Percentiles rank a stretch among this genome's conserved stretches.
phyloP scores from a whole-genome alignment of 177 flowering plant species.

The Tripterygium wilfordii region DNA sequence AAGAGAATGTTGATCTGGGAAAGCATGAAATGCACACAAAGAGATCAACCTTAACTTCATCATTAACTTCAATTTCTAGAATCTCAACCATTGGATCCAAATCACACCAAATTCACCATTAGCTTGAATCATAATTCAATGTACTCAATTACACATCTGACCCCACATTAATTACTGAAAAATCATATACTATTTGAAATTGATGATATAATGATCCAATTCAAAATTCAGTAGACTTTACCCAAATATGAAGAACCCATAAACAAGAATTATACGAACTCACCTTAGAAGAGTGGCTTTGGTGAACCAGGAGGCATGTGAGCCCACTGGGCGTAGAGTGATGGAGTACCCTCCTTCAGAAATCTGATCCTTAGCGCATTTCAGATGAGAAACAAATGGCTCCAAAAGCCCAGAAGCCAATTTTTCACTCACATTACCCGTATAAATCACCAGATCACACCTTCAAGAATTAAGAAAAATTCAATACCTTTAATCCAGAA shows the following conservation, averaged over 20 bases:
- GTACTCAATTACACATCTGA: too few relatives aligned
- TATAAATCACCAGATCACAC: conserved; percentile 77
- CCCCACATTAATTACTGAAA: too few relatives aligned
- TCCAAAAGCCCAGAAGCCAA: conserved; percentile 75
- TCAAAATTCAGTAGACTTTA: neutral
- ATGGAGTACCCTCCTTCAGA: conserved; percentile 87
- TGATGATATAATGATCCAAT: too few relatives aligned
- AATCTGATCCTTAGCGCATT: conserved; percentile 72
- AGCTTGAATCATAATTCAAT: too few relatives aligned
- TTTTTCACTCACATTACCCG: conserved; percentile 57
- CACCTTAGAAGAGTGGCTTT: conserved; percentile 78
- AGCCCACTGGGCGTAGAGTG: conserved; percentile 34
- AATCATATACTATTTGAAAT: too few relatives aligned
- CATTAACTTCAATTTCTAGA: too few relatives aligned
- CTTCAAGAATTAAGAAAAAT: conserved; percentile 24
- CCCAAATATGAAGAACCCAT: neutral
- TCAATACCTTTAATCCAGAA: neutral
- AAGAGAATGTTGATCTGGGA: too few relatives aligned
- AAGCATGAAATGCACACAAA: too few relatives aligned
- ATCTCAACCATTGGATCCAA: too few relatives aligned
- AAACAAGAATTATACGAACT: neutral
- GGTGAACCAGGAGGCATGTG: conserved; percentile 65
- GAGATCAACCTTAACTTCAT: too few relatives aligned
- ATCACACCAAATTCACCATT: too few relatives aligned
- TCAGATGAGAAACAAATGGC: conserved; percentile 65